Evolutionary conservation across 108 stramenopile genomes (phyloP).

Genomic region (Schizochytrium sp.): DNA sequence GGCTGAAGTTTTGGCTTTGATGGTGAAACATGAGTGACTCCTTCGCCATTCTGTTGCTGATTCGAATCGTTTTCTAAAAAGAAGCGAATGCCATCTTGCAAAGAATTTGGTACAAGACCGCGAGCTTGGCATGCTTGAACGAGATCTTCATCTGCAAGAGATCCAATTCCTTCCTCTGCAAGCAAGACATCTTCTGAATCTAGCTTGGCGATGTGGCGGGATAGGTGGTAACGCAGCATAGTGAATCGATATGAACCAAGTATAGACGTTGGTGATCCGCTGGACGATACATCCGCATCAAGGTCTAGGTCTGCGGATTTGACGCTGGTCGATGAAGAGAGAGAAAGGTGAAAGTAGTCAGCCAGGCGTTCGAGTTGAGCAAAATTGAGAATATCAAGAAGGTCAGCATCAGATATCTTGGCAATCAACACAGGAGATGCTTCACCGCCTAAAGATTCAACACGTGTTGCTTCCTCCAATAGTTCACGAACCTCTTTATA

Average conservation of each 20-base stretch:
- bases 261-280: too few species aligned
- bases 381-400: conserved; percentile 46
- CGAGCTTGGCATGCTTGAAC: conserved; percentile 11
- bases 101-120: neutral
- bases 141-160: conserved; percentile 1
- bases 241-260: neutral
- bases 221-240: conserved; percentile 46
- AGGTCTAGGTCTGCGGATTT: too few species aligned
- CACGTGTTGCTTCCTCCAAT: neutral
- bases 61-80: too few species aligned
- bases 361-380: neutral
- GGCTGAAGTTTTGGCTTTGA: too few species aligned
- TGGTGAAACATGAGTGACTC: too few species aligned
- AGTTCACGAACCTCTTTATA: neutral
- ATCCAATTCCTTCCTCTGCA: neutral
- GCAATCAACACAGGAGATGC: neutral
- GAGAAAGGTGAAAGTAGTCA: neutral
- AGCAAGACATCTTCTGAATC: conserved; percentile 20
- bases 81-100: too few species aligned
- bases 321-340: neutral
- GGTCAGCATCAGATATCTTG: conserved; percentile 37
- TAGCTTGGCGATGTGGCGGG: conserved; percentile 13
- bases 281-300: too few species aligned
- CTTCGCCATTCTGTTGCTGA: too few species aligned
- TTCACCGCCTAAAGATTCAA: neutral